Evolutionary conservation across 305 asterid genomes (phyloP).

Genomic region (Solanum hybrid): DNA sequence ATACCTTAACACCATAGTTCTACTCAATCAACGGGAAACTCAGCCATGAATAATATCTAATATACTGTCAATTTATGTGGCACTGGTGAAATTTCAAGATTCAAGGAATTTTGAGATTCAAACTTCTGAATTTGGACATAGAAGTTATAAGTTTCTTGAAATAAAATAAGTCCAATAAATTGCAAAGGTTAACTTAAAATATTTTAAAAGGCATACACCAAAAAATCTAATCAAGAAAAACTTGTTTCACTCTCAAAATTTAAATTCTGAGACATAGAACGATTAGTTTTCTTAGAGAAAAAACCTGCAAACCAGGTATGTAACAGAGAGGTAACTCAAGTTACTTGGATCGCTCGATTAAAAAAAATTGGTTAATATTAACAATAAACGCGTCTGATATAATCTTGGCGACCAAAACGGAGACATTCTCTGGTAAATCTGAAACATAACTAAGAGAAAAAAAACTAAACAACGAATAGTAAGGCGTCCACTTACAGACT

Average conservation of each 20-base stretch:
- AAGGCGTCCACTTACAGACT: slow-evolving; percentile 33
- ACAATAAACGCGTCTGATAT: background rate
- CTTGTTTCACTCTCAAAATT: background rate
- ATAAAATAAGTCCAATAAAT: background rate
- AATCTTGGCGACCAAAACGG: background rate
- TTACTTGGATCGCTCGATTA: background rate
- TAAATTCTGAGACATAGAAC: background rate
- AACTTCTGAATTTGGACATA: background rate
- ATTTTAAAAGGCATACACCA: background rate
- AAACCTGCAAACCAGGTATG: background rate
- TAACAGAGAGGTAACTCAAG: background rate
- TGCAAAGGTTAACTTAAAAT: background rate
- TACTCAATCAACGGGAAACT: background rate
- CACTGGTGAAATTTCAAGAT: background rate
- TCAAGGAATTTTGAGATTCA: background rate
- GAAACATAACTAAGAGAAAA: background rate
- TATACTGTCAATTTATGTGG: background rate
- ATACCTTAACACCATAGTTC: background rate
- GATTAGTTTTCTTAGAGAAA: background rate
- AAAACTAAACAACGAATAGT: background rate
- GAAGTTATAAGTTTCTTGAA: background rate
- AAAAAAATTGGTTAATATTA: background rate
- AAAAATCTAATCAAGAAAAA: background rate
- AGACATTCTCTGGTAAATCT: background rate
- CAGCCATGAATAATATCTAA: background rate